Base-by-base conservation (phyloP, 306 rosid genomes). In the Corylus heterophylla region DNA sequence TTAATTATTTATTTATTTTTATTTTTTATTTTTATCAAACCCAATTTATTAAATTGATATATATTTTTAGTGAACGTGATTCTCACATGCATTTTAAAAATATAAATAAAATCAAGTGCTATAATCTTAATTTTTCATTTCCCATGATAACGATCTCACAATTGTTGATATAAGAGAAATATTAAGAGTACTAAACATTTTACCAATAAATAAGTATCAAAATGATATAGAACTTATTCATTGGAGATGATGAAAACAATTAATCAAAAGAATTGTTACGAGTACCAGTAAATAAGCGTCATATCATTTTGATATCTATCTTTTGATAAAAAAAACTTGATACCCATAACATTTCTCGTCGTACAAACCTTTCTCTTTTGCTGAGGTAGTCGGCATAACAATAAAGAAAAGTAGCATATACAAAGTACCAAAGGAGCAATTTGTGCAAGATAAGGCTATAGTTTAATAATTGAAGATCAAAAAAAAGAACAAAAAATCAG, bases 391-490 rank as follows among this genome's bases (percentile, higher is more conserved):
- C 45, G 14, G 10, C 51, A 66, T 1, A 67, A 8, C 45, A 0
- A 35, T 35, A 63, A 31, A 7, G 44, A 64, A 64, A 16, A 42
- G 12, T 7, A 16, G 70, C 5, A 64, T 14, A 18, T 14, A 18
- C 25, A 35, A 42, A 67, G 82, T 80, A 64, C 63, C 72, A 81
- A 48, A 45, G 78, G 8, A 45, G 52, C 74, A 56, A 80, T 29
- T 20, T 76, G 45, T 50, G 61, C 50, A 64, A 77, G 79, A 61
- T 67, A 47, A 74, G 59, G 44, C 45, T 27, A 75, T 64, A 27
- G 61, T 42, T 82, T 47, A 66, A 75, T 82, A 11, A n/a, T 18
- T 18, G n/a, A 42, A 67, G 31, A 52, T 1, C 13, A n/a, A 76
- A 66, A 85, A 78, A 47, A 7, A 74, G 61, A 75, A 69, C 51